Evolutionary conservation across 75 land plant species (phyloP), one percentile per base, ranked within the genome.

Genomic region (Selaginella moellendorffii): DNA sequence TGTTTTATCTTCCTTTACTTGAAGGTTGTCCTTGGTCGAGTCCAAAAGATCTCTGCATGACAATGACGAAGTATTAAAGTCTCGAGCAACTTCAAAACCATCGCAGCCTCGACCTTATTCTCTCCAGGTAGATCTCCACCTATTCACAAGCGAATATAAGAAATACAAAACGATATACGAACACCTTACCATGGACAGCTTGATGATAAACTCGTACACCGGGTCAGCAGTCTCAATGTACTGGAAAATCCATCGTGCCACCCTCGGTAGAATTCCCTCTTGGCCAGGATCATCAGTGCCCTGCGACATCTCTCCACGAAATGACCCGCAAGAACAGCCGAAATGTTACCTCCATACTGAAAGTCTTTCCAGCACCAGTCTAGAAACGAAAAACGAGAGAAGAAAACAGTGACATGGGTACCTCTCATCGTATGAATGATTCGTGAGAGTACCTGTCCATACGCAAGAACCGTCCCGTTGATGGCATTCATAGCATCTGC

Each of bases 61-160:
- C 70, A n/a, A 19, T 54, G 53, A 22, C 28, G 10, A 28, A 2
- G 28, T 63, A 63, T 63, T 9, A 67, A 1, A 27, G 12, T 51
- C 26, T 17, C 21, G n/a, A 56, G 17, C 24, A n/a, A 24, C 8
- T 66, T 2, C 5, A 5, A 10, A 36, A 28, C 1, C 61, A 62
- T 21, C 27, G 2, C 42, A 63, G 30, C 53, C 65, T 77, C 29
- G 42, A 81, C 93, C 88, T 88, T 56, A 88, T 72, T 69, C 68
- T 88, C 68, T 84, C 93, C 93, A 88, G 80, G 61, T 88, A 82
- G 30, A 88, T 82, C 68, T 88, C 93, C 29, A 88, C 93, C 93
- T 88, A 14, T 36, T 5, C 14, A 14, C 46, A 36, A 5, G 14
- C 46, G 14, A 5, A 36, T 36, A 36, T 36, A 36, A 36, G 46